phyloP scores from a whole-genome alignment of 2,329 filamentous ascomycete genomes.

The Juglanconis oblonga region DNA sequence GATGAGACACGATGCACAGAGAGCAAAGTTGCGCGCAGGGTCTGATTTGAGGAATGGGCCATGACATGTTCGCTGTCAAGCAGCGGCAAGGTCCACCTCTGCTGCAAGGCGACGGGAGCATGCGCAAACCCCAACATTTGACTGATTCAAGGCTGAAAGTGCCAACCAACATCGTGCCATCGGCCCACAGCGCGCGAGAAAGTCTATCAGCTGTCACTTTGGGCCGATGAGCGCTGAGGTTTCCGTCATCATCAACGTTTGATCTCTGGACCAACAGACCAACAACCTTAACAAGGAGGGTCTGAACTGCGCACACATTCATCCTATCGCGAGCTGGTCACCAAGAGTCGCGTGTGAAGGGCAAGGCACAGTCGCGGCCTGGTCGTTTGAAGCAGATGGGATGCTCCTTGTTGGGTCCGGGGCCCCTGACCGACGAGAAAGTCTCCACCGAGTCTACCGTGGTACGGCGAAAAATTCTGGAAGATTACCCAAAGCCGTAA shows the following conservation, averaged over 20 bases:
- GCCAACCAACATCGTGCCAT: background rate
- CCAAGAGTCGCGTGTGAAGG: conserved; percentile 4
- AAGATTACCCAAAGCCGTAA: conserved; percentile 17
- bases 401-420: conserved; percentile 2
- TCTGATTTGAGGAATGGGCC: no score
- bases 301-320: no score
- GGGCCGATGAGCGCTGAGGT: no score
- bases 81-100: background rate
- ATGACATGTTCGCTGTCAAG: no score
- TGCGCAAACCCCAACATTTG: background rate
- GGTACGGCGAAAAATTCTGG: conserved; percentile 13
- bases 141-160: background rate
- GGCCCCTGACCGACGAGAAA: background rate
- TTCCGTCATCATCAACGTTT: no score
- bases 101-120: background rate
- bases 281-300: no score
- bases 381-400: conserved; percentile 8
- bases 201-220: background rate
- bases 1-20: background rate
- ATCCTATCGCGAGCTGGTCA: background rate
- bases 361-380: background rate
- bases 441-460: background rate
- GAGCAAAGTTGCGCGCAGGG: background rate
- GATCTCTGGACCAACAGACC: no score
- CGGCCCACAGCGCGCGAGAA: background rate